Conservation (phyloP, 495 filamentous ascomycete genomes). For the Glarea lozoyensis region DNA sequence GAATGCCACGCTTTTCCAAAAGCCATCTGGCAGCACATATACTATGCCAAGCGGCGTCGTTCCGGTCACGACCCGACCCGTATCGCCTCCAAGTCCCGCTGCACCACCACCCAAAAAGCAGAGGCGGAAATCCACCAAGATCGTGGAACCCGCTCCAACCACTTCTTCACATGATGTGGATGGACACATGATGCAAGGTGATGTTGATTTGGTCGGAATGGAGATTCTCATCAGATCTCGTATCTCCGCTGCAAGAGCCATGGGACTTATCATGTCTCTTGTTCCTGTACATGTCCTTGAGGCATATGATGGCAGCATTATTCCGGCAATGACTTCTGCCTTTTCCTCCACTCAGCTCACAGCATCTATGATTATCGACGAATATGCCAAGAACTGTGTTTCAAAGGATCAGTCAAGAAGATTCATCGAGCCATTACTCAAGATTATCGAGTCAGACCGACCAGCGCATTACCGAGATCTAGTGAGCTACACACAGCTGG, state of each 20-base stretch:
- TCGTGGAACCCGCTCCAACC: constrained; percentile 52
- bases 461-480: constrained; percentile 81
- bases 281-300: constrained; percentile 40
- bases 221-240: constrained; percentile 84
- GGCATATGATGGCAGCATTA: constrained; percentile 46
- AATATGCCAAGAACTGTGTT: constrained; percentile 61
- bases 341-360: constrained; percentile 81
- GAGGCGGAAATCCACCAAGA: constrained; percentile 74
- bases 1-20: constrained; percentile 80
- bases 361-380: constrained; percentile 77
- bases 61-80: constrained; percentile 40
- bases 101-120: constrained; percentile 56
- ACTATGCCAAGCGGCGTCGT: constrained; percentile 34
- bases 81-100: constrained; percentile 46
- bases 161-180: constrained; percentile 83
- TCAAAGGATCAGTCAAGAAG: constrained; percentile 31
- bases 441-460: constrained; percentile 69
- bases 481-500: constrained; percentile 76
- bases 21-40: constrained; percentile 85
- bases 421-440: constrained; percentile 51
- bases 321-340: constrained; percentile 55
- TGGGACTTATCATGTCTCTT: constrained; percentile 64
- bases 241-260: constrained; percentile 72
- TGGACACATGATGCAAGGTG: constrained; percentile 94
- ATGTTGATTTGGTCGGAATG: constrained; percentile 85